phyloP scores from a whole-genome alignment of 352 stramenopile species.

The Pythium aquatile region DNA sequence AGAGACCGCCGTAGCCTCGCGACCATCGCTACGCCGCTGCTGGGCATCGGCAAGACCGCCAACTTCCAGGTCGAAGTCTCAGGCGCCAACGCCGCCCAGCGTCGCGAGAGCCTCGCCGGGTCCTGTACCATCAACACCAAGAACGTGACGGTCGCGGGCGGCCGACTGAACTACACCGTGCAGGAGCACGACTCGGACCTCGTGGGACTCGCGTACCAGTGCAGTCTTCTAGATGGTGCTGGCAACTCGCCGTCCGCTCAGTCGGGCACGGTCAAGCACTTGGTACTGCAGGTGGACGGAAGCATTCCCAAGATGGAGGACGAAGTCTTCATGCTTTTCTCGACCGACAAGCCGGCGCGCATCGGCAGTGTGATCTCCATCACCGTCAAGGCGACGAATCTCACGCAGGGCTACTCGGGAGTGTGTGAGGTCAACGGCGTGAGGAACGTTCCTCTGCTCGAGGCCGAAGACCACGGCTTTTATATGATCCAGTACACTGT shows the following conservation, averaged over 20 bases:
- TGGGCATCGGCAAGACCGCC: conserved; percentile 23
- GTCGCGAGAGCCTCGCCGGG: conserved; percentile 24
- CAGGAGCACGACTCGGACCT: conserved; percentile 47
- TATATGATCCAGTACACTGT: conserved; percentile 74
- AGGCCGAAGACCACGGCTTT: conserved; percentile 51
- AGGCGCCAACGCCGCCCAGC: conserved; percentile 9
- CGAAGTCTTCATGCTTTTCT: conserved; percentile 58
- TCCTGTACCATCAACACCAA: conserved; percentile 36
- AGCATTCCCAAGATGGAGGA: conserved; percentile 35
- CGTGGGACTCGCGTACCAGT: conserved; percentile 34
- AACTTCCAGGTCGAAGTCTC: conserved; percentile 24
- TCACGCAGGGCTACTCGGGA: conserved; percentile 46
- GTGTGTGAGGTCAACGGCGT: conserved; percentile 53
- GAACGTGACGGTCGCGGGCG: conserved; percentile 28
- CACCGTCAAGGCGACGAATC: conserved; percentile 39
- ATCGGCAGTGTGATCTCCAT: conserved; percentile 58
- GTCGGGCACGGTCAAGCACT: conserved; percentile 29
- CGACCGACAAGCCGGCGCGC: conserved; percentile 55
- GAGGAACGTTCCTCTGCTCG: conserved; percentile 35
- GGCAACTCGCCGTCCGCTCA: conserved; percentile 25
- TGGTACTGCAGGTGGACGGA: conserved; percentile 35
- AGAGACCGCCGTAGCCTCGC: background rate
- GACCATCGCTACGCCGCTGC: conserved; percentile 17
- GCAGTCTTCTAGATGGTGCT: conserved; percentile 32
- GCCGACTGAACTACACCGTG: conserved; percentile 40